Base-by-base conservation (phyloP, 2,329 filamentous ascomycete species). In the Beauveria sp. region DNA sequence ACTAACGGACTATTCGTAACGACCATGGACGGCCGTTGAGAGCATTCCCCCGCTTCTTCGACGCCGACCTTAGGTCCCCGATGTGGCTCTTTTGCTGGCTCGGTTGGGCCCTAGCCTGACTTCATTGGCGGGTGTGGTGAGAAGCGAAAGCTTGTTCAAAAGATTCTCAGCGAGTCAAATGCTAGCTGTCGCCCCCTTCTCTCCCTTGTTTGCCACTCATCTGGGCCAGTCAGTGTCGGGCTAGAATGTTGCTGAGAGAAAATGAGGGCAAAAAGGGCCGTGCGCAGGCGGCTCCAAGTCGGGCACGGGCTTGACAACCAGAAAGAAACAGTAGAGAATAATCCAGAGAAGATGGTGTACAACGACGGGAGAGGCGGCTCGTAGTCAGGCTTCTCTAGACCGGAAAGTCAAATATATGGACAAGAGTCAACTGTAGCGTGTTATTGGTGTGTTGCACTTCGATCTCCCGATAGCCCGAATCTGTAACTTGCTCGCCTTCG, bases 401-500 rank as follows among this genome's bases (percentile, higher is more conserved):
- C n/a, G 54, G 40, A 24, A 47, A 57, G 53, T 30, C n/a, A 45
- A 46, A 56, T 46, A 34, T 38, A 47, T 38, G 26, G 38, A 47
- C 54, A 57, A 26, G 2, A 24, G 5, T 54, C 24, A 10, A 5
- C n/a, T 47, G 26, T 38, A n/a, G 52, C 52, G n/a, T 34, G 26
- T 57, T 57, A 47, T 47, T 38, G 28, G n/a, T 47, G 18, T 38
- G 18, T 34, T 46, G 28, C 26, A 34, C n/a, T 47, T 47, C 28
- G 54, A 57, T 57, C 54, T 57, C 28, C 54, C 54, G 54, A 57
- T 47, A 47, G 26, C 43, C 54, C 54, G 54, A 47, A 47, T 20
- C 28, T 24, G 18, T 28, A 24, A 28, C 54, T n/a, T n/a, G 40
- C 52, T 38, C 30, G n/a, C 52, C 34, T 24, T 45, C 7, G 3